Conservation (phyloP, 768 basidiomycete species). For the Saitozyma podzolica region DNA sequence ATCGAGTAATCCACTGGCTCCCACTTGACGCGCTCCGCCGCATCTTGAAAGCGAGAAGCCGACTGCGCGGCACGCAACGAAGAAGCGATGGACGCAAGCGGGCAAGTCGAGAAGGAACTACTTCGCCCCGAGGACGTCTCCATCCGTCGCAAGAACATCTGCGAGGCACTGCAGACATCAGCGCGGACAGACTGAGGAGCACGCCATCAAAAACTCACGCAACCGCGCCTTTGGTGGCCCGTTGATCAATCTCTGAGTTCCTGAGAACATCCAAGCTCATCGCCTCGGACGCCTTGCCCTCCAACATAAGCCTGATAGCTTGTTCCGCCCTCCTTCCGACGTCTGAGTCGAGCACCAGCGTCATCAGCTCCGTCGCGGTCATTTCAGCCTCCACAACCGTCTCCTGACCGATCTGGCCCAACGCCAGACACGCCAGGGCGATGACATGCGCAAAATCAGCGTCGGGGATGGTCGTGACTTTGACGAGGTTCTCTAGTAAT, state of each 20-base stretch:
- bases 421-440: conserved; percentile 28
- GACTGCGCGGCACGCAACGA: conserved; percentile 40
- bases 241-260: conserved; percentile 21
- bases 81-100: conserved; percentile 34
- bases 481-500: conserved; percentile 30
- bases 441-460: conserved; percentile 29
- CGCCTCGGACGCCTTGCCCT: conserved; percentile 10
- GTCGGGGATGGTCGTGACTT: conserved; percentile 21
- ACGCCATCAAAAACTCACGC: conserved; percentile 20
- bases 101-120: conserved; percentile 10
- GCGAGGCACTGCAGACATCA: conserved; percentile 18
- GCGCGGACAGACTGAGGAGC: neutral
- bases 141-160: conserved; percentile 25
- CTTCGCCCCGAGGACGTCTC: conserved; percentile 14
- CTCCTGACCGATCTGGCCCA: conserved; percentile 25
- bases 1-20: conserved; percentile 47
- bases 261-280: conserved; percentile 15
- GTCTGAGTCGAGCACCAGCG: conserved; percentile 24
- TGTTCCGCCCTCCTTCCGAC: conserved; percentile 35
- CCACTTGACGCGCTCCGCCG: conserved; percentile 26
- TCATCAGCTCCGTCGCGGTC: conserved; percentile 21
- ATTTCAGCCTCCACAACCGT: conserved; percentile 17
- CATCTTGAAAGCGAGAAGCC: conserved; percentile 18
- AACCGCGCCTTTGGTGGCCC: conserved; percentile 37
- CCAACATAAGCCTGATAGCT: conserved; percentile 30